These are phyloP conservation scores for Penicillium lividum DNA, from an alignment of 495 filamentous ascomycete genomes.

Conservation along the genomic window DNA sequence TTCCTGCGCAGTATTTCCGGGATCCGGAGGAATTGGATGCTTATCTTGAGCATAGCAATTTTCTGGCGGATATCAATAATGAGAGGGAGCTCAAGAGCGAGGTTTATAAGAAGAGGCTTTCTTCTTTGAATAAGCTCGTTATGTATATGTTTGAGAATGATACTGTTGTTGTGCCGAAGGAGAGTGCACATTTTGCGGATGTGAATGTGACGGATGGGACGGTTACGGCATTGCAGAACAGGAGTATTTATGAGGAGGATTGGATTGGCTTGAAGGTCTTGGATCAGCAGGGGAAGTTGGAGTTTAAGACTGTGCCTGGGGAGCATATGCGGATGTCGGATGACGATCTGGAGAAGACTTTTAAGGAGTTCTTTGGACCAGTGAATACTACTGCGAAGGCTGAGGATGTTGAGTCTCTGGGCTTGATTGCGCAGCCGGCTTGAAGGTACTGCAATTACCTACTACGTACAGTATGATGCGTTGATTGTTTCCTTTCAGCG, in stretches of 20 bases:
- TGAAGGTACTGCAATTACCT: neutral
- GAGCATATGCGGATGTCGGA: slow-evolving; percentile 83
- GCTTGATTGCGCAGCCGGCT: slow-evolving; percentile 27
- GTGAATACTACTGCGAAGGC: slow-evolving; percentile 14
- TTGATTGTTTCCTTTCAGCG: neutral
- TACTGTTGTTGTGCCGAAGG: slow-evolving; percentile 82
- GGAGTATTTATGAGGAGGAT: slow-evolving; percentile 82
- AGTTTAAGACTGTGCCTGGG: slow-evolving; percentile 69
- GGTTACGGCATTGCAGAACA: slow-evolving; percentile 67
- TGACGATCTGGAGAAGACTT: slow-evolving; percentile 62
- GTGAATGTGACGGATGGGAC: slow-evolving; percentile 67
- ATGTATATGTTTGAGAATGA: slow-evolving; percentile 93
- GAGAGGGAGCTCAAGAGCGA: slow-evolving; percentile 75
- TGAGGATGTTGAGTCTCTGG: neutral
- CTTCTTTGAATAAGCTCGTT: slow-evolving; percentile 70
- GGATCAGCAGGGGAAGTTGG: slow-evolving; percentile 76
- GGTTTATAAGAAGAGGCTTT: slow-evolving; percentile 72
- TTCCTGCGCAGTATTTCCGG: slow-evolving; percentile 95
- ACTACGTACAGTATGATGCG: too few species aligned
- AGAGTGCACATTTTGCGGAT: slow-evolving; percentile 89
- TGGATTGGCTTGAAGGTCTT: slow-evolving; percentile 86
- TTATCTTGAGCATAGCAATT: slow-evolving; percentile 85
- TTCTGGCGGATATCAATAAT: slow-evolving; percentile 98
- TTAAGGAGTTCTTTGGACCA: slow-evolving; percentile 67
- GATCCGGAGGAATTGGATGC: slow-evolving; percentile 66